phyloP scores from a whole-genome alignment of 2,329 filamentous ascomycete species.

The Cytospora paraplurivora region DNA sequence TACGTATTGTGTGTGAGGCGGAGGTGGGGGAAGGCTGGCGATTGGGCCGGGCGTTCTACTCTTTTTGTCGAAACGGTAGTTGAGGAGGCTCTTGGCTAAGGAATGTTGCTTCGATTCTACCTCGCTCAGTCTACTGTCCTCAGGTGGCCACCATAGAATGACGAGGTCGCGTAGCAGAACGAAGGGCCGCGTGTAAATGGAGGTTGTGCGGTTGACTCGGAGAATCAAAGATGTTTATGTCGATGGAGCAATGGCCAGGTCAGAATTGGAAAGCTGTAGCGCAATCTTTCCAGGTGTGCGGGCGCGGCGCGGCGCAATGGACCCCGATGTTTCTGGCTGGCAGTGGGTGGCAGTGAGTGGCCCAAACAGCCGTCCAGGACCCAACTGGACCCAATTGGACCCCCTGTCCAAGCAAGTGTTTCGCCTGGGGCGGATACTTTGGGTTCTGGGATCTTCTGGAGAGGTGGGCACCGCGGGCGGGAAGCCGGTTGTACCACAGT shows the following conservation, averaged over 20 bases:
- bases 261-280: not conserved
- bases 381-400: not conserved
- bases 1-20: not conserved
- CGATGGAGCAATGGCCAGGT: not conserved
- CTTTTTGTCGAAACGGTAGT: not conserved
- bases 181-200: not conserved
- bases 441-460: not conserved
- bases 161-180: not conserved
- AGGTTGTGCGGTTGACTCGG: not conserved
- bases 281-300: not conserved
- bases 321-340: not conserved
- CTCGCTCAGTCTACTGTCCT: not conserved
- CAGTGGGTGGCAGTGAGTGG: not conserved
- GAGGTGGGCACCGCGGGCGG: not conserved
- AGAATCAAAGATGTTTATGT: not conserved
- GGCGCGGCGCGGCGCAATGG: not conserved
- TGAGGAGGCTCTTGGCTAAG: not conserved
- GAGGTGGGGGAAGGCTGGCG: not conserved
- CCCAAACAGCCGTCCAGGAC: not conserved
- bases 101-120: not conserved
- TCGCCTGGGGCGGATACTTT: not conserved
- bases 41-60: not conserved
- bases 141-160: not conserved
- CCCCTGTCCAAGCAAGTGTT: not conserved
- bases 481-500: not conserved